These are phyloP conservation scores for Sporothrix sp. DNA, from an alignment of 2,329 filamentous ascomycete species.

Conservation along the genomic window DNA sequence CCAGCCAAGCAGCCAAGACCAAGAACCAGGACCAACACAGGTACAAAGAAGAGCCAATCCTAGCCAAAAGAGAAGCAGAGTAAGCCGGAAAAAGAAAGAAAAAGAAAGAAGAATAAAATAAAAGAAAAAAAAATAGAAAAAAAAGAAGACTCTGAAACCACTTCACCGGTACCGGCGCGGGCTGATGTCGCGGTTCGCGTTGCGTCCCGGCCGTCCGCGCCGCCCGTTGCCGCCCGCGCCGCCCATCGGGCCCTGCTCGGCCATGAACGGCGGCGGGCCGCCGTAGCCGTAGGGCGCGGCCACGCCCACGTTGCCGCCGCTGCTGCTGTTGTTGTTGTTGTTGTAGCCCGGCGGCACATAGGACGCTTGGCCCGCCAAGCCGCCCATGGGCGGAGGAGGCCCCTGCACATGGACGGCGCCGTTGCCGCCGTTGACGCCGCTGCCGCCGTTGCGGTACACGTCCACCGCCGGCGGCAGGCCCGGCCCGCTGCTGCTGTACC, in stretches of 20 bases:
- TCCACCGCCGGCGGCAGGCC: constrained; percentile 36
- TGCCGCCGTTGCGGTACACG: constrained; percentile 44
- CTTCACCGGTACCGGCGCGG: constrained; percentile 15
- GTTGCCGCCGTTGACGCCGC: constrained; percentile 44
- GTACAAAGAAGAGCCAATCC: neutral
- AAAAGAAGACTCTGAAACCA: neutral
- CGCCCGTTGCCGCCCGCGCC: constrained; percentile 44
- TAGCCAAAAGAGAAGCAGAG: neutral
- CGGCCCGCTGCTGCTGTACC: constrained; percentile 35
- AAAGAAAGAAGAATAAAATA: neutral
- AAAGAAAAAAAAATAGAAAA: neutral
- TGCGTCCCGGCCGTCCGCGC: constrained; percentile 48
- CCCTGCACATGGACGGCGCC: constrained; percentile 32
- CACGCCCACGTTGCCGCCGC: too few species aligned
- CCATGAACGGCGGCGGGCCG: constrained; percentile 42
- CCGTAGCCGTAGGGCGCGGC: constrained; percentile 34
- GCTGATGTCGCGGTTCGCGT: constrained; percentile 15
- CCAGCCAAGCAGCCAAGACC: neutral
- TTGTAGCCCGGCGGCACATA: constrained; percentile 45
- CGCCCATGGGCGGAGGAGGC: constrained; percentile 28
- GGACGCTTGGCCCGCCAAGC: constrained; percentile 21
- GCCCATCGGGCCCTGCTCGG: constrained; percentile 43
- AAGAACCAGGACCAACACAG: neutral
- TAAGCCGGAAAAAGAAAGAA: neutral
- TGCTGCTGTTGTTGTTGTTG: too few species aligned